Evolutionary conservation across 1,284 basidiomycete genomes (phyloP).

Genomic region (Sparassis latifolia): DNA sequence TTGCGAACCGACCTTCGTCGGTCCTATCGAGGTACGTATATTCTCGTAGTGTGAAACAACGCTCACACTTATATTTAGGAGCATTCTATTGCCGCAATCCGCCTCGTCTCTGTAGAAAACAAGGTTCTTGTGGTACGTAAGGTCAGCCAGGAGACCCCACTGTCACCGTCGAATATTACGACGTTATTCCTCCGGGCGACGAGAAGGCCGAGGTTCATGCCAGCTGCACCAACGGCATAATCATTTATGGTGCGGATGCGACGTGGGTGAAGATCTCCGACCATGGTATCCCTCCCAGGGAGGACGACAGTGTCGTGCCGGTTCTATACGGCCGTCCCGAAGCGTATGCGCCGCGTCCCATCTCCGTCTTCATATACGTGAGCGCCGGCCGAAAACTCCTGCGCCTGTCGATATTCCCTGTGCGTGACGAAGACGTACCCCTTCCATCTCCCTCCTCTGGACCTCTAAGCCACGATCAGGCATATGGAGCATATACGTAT

Average conservation of each 20-base stretch:
- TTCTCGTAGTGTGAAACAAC: conserved; percentile 1
- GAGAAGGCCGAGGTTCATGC: neutral
- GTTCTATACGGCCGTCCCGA: conserved; percentile 16
- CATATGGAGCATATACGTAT: conserved; percentile 1
- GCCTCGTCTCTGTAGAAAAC: conserved; percentile 48
- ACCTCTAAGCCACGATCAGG: neutral
- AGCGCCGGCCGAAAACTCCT: conserved; percentile 4
- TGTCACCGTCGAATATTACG: conserved; percentile 13
- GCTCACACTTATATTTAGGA: conserved; percentile 18
- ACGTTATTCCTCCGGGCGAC: conserved; percentile 7
- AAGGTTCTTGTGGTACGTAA: conserved; percentile 50
- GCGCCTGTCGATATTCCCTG: conserved; percentile 18
- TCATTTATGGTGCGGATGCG: conserved; percentile 11
- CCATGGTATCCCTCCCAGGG: conserved; percentile 27
- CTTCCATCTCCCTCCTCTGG: conserved; percentile 2
- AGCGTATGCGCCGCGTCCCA: conserved; percentile 1
- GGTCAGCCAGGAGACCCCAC: neutral
- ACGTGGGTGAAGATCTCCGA: conserved; percentile 46
- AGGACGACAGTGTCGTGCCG: conserved; percentile 29
- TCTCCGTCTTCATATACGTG: conserved; percentile 3
- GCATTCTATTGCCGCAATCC: conserved; percentile 43
- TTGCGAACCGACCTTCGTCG: conserved; percentile 9
- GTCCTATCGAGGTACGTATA: conserved; percentile 4
- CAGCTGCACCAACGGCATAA: too few species aligned
- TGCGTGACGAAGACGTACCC: neutral